Evolutionary conservation across 306 rosid genomes (phyloP).

Genomic region (Crotalaria pallida): DNA sequence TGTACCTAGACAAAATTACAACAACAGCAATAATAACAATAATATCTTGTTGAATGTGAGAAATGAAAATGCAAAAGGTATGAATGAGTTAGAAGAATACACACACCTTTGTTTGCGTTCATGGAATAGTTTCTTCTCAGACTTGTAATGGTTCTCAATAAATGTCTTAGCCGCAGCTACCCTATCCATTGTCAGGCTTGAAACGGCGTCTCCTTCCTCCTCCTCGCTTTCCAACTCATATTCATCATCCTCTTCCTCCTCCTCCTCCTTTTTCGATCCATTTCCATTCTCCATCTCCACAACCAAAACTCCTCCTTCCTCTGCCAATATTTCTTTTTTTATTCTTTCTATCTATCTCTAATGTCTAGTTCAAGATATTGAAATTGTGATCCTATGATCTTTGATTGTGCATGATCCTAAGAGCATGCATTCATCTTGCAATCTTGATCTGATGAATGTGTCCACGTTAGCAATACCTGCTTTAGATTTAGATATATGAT

Average conservation of each 20-base stretch:
- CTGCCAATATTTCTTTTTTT: neutral
- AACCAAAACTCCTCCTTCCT: neutral
- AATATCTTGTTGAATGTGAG: too few relatives aligned
- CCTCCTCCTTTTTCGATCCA: neutral
- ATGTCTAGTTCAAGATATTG: neutral
- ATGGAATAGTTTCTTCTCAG: slow-evolving; percentile 63
- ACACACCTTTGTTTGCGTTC: slow-evolving; percentile 78
- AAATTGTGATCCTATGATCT: neutral
- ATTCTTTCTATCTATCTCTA: neutral
- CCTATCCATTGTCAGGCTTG: slow-evolving; percentile 82
- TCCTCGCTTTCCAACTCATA: slow-evolving; percentile 24
- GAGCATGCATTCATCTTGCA: neutral
- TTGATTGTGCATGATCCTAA: too few relatives aligned
- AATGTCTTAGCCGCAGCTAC: slow-evolving; percentile 91
- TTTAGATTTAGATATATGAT: neutral
- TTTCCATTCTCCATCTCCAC: slow-evolving; percentile 35
- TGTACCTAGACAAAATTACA: too few relatives aligned
- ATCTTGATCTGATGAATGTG: neutral
- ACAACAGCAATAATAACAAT: too few relatives aligned
- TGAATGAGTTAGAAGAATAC: too few relatives aligned
- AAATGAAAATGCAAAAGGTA: neutral
- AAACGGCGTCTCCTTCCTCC: slow-evolving; percentile 32
- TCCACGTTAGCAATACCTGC: neutral
- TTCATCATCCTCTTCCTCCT: slow-evolving; percentile 21
- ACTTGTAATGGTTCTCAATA: slow-evolving; percentile 75